These are phyloP conservation scores for Lepidopterella palustris DNA, from an alignment of 495 filamentous ascomycete genomes.

Conservation along the genomic window DNA sequence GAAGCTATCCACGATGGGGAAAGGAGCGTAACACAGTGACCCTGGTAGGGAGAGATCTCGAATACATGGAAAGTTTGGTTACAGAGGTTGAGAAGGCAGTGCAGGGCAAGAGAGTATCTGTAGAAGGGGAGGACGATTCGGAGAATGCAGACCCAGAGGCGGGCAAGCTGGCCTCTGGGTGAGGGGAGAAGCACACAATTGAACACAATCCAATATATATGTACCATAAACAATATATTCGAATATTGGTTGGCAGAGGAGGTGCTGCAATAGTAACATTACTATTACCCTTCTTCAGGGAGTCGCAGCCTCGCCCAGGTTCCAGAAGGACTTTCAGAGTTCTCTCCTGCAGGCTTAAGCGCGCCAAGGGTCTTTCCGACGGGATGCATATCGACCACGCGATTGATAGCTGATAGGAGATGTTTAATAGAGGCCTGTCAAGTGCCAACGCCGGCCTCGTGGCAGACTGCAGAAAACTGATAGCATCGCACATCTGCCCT, in stretches of 20 bases:
- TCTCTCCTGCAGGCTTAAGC: conserved; percentile 3
- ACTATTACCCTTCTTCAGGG: too few relatives aligned
- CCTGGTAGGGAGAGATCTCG: conserved; percentile 67
- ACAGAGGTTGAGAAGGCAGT: conserved; percentile 57
- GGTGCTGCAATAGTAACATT: too few relatives aligned
- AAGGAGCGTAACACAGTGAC: conserved; percentile 86
- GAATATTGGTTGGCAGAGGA: background rate
- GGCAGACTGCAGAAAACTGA: too few relatives aligned
- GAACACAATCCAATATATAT: too few relatives aligned
- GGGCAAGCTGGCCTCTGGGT: conserved; percentile 18
- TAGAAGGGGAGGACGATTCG: conserved; percentile 55
- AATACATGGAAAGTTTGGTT: conserved; percentile 55
- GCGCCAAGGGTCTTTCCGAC: conserved; percentile 8
- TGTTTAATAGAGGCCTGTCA: conserved; percentile 18
- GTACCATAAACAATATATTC: conserved; percentile 5
- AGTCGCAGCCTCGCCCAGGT: too few relatives aligned
- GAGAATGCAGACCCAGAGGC: conserved; percentile 11
- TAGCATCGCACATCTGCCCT: background rate
- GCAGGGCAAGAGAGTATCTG: conserved; percentile 48
- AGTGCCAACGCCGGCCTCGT: background rate
- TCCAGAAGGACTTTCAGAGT: conserved; percentile 11
- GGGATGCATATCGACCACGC: conserved; percentile 10
- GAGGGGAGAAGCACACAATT: background rate
- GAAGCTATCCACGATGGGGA: conserved; percentile 90
- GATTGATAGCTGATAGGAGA: conserved; percentile 11